A percentile compares a stretch with the other conserved stretches of the same genome.
These are phyloP conservation scores for Pilaira anomala DNA, from an alignment of 192 early-diverging fungal genomes.

Conservation along the genomic window DNA sequence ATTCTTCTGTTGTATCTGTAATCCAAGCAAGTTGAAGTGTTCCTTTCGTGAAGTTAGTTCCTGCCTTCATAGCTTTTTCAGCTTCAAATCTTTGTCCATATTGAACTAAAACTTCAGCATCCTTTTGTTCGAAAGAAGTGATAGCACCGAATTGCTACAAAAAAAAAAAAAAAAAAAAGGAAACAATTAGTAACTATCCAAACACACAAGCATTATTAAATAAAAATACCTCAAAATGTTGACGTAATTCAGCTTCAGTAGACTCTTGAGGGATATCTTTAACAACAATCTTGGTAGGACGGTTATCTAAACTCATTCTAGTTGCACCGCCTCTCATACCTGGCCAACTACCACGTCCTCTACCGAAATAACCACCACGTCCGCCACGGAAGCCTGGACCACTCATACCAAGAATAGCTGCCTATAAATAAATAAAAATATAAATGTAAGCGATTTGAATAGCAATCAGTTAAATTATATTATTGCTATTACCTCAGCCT, in stretches of 20 bases:
- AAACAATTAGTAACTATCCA: background rate
- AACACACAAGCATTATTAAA: too few relatives aligned
- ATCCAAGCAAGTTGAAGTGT: conserved; percentile 17
- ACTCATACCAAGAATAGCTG: conserved; percentile 29
- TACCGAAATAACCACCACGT: conserved; percentile 41
- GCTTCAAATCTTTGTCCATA: conserved; percentile 32
- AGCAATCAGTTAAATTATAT: background rate
- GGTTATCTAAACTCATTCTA: conserved; percentile 60
- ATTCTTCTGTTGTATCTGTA: background rate
- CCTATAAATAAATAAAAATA: conserved; percentile 26
- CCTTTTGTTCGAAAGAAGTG: conserved; percentile 10
- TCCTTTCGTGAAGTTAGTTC: conserved; percentile 15
- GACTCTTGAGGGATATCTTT: conserved; percentile 48
- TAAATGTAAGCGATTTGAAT: background rate
- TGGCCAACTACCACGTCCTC: conserved; percentile 45
- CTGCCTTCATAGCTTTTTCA: conserved; percentile 32
- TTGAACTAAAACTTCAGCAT: conserved; percentile 13
- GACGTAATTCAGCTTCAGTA: conserved; percentile 41
- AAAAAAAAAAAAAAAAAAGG: background rate
- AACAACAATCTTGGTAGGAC: conserved; percentile 64
- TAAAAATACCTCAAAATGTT: conserved; percentile 74
- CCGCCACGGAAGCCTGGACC: conserved; percentile 45
- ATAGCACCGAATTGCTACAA: conserved; percentile 23
- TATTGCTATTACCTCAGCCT: conserved; percentile 55
- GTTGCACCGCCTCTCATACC: conserved; percentile 34